Percentiles rank a stretch among this genome's conserved stretches.
These are phyloP conservation scores for Fraxinus xanthoxyloides DNA, from an alignment of 305 asterid genomes.

Conservation along the genomic window DNA sequence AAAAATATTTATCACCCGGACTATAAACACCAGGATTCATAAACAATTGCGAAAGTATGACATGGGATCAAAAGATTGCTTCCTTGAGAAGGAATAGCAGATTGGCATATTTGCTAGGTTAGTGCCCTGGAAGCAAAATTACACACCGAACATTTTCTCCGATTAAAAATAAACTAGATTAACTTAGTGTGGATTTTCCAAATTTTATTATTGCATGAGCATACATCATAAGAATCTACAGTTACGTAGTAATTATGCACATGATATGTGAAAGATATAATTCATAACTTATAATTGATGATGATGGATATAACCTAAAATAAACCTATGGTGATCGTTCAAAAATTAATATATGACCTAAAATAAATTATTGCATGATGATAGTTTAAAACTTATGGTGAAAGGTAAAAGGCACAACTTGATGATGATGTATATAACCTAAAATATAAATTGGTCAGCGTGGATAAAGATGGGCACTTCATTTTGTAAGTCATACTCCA, in stretches of 20 bases:
- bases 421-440: background rate
- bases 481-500: background rate
- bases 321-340: background rate
- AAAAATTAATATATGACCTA: background rate
- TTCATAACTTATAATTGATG: background rate
- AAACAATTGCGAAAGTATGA: background rate
- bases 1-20: slow-evolving; percentile 10
- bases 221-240: background rate
- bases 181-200: background rate
- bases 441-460: background rate
- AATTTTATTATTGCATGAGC: background rate
- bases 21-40: background rate
- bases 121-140: background rate
- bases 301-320: background rate
- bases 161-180: background rate
- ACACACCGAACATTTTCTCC: background rate
- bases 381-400: background rate
- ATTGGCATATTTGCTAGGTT: background rate
- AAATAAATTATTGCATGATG: background rate
- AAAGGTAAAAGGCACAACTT: background rate
- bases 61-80: slow-evolving; percentile 11
- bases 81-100: slow-evolving; percentile 9
- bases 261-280: background rate
- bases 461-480: background rate
- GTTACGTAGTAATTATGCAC: background rate